Percentiles rank a stretch among this genome's conserved stretches.
Evolutionary conservation across 345 rosid genomes (phyloP).

Genomic region (Pistacia integerrima): DNA sequence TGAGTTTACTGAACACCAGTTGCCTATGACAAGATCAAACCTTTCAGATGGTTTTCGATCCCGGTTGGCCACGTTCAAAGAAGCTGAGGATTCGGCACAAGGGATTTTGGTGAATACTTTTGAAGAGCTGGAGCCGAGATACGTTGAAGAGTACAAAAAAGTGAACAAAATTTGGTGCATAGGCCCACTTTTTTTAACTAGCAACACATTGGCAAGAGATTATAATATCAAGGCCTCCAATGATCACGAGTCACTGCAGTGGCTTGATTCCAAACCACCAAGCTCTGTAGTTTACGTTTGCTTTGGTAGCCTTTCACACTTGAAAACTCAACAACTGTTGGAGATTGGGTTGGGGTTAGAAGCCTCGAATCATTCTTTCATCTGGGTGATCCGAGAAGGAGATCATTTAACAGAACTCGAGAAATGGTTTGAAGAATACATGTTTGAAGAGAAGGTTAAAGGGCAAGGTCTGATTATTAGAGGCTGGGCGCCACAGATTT

Average conservation of each 20-base stretch:
- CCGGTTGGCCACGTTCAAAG: slow-evolving; percentile 22
- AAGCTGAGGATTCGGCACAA: slow-evolving; percentile 36
- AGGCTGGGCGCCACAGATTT: no score
- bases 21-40: not conserved
- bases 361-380: no score
- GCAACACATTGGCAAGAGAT: not conserved
- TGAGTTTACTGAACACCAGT: slow-evolving; percentile 10
- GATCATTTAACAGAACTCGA: no score
- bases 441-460: no score
- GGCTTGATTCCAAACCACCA: slow-evolving; percentile 36
- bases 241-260: slow-evolving; percentile 21
- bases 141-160: slow-evolving; percentile 20
- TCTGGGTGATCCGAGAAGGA: no score
- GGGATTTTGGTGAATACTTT: slow-evolving; percentile 42
- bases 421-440: no score
- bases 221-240: no score
- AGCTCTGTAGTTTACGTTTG: slow-evolving; percentile 48
- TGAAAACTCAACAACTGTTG: slow-evolving; percentile 8
- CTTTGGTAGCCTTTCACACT: slow-evolving; percentile 44
- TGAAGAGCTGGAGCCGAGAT: slow-evolving; percentile 35
- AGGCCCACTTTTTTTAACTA: slow-evolving; percentile 37
- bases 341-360: no score
- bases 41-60: slow-evolving; percentile 2
- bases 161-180: slow-evolving; percentile 44
- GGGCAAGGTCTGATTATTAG: no score